Evolutionary conservation across 164 flowering plant species (phyloP).

Genomic region (Tinospora cordifolia): DNA sequence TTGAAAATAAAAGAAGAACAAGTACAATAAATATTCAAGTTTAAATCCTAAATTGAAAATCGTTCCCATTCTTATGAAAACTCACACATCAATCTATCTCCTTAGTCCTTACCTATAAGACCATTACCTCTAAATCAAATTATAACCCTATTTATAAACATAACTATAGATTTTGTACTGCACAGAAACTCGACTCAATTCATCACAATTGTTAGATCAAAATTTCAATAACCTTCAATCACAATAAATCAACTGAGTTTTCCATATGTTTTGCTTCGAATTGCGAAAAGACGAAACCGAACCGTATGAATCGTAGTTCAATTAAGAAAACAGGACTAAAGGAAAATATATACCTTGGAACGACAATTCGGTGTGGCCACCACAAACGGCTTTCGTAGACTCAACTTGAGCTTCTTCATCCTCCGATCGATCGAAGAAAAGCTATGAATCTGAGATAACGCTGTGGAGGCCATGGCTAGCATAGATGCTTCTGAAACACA

Average conservation of each 20-base stretch:
- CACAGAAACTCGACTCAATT: not conserved
- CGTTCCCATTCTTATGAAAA: not conserved
- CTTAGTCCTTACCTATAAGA: too few relatives aligned
- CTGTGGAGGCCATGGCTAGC: constrained; percentile 1
- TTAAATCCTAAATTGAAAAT: not conserved
- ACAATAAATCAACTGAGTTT: not conserved
- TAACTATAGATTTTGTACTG: not conserved
- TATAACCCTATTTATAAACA: not conserved
- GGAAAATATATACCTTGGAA: constrained; percentile 8
- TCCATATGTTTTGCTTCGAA: not conserved
- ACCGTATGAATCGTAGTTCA: not conserved
- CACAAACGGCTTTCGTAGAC: constrained; percentile 4
- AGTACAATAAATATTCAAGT: not conserved
- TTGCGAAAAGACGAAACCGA: not conserved
- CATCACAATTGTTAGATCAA: not conserved
- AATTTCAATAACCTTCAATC: not conserved
- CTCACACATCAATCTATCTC: not conserved
- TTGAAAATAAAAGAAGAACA: not conserved
- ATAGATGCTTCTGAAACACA: too few relatives aligned
- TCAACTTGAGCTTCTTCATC: not conserved
- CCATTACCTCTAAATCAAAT: not conserved
- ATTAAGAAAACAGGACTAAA: too few relatives aligned
- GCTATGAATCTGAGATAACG: constrained; percentile 9
- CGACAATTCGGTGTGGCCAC: not conserved
- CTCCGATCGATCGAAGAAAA: constrained; percentile 13